Evolutionary conservation across 176 grass and related monocot genomes (phyloP).

Genomic region (Eleusine indica): DNA sequence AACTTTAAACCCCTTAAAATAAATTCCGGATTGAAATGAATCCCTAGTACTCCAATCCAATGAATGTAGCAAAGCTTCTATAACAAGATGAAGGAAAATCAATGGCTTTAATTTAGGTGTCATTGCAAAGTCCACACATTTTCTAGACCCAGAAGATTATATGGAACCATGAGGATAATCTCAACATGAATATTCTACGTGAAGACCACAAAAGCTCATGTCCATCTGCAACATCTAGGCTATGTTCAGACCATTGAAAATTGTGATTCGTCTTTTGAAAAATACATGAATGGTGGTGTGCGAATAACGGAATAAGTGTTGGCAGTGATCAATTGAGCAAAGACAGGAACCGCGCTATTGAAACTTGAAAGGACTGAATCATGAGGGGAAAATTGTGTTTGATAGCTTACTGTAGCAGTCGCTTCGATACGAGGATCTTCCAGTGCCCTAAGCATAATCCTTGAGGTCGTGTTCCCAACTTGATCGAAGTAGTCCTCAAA

Average conservation of each 20-base stretch:
- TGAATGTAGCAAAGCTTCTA: too few relatives aligned
- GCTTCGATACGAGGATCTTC: constrained; percentile 87
- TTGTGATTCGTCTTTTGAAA: neutral
- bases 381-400: too few relatives aligned
- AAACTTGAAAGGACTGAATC: constrained; percentile 37
- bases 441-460: constrained; percentile 74
- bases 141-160: neutral
- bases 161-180: neutral
- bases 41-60: too few relatives aligned
- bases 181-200: neutral
- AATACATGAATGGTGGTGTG: too few relatives aligned
- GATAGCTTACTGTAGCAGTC: constrained; percentile 55
- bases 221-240: neutral
- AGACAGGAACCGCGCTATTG: neutral
- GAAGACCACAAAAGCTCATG: neutral
- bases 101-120: neutral
- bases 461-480: constrained; percentile 52
- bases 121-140: neutral
- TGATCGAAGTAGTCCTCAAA: constrained; percentile 95
- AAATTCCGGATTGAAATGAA: neutral
- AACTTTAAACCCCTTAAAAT: constrained; percentile 4
- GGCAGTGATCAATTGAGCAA: too few relatives aligned
- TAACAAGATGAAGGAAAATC: neutral
- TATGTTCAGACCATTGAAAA: neutral
- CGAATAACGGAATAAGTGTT: too few relatives aligned